Evolutionary conservation across 2,329 filamentous ascomycete genomes (phyloP).

Genomic region (Chaetothyriales sp.): DNA sequence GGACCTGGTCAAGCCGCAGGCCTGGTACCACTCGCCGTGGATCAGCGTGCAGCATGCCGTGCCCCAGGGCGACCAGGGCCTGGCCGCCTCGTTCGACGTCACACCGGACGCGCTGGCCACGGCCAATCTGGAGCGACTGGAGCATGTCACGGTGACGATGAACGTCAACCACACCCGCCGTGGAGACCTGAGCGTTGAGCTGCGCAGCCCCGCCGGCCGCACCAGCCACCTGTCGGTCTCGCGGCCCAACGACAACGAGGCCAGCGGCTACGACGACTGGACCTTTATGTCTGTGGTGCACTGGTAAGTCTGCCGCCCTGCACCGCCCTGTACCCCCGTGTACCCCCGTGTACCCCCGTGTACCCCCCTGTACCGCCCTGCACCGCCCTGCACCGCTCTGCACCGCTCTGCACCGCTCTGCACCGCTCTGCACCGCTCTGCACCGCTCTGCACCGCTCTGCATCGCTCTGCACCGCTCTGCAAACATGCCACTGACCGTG

Average conservation of each 20-base stretch:
- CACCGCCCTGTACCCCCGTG: slow-evolving; percentile 2
- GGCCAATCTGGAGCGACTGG: slow-evolving; percentile 72
- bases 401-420: slow-evolving; percentile 5
- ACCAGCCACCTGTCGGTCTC: slow-evolving; percentile 71
- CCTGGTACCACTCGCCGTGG: slow-evolving; percentile 91
- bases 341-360: no score
- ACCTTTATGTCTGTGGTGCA: slow-evolving; percentile 98
- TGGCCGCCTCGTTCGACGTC: slow-evolving; percentile 69
- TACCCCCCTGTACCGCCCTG: no score
- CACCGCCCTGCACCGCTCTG: background rate
- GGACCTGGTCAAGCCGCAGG: slow-evolving; percentile 82
- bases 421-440: background rate
- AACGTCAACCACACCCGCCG: slow-evolving; percentile 78
- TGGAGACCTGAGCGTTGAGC: slow-evolving; percentile 83
- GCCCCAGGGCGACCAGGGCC: slow-evolving; percentile 68
- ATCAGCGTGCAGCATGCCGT: slow-evolving; percentile 75
- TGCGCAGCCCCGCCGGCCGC: slow-evolving; percentile 70
- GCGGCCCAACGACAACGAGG: slow-evolving; percentile 53
- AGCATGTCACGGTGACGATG: slow-evolving; percentile 97
- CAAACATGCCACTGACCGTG: background rate
- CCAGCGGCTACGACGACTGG: slow-evolving; percentile 76
- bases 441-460: slow-evolving; percentile 2
- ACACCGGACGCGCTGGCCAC: slow-evolving; percentile 65
- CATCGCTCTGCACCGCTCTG: background rate
- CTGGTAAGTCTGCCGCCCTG: slow-evolving; percentile 47